These are phyloP conservation scores for Conticribra weissflogii DNA, from an alignment of 108 stramenopile species.

Conservation along the genomic window DNA sequence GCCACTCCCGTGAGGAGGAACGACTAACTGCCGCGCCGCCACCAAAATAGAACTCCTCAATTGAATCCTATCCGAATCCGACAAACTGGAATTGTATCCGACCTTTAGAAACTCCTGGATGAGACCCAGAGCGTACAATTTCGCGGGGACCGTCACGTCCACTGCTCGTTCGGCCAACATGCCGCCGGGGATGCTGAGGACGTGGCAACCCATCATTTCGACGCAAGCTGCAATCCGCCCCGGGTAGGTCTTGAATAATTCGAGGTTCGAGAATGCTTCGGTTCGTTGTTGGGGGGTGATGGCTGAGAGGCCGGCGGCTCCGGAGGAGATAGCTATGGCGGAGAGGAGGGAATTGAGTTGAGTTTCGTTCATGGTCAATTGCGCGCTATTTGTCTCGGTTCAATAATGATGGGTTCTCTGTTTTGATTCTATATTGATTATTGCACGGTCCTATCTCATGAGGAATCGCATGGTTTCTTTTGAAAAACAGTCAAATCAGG, in stretches of 20 bases:
- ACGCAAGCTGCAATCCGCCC: conserved; percentile 65
- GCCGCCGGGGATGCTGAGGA: conserved; percentile 22
- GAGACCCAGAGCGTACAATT: conserved; percentile 79
- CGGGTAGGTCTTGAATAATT: conserved; percentile 73
- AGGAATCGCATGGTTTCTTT: too few relatives aligned
- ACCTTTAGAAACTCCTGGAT: conserved; percentile 63
- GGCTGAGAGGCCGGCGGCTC: conserved; percentile 33
- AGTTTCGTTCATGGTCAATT: conserved; percentile 48
- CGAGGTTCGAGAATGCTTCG: conserved; percentile 70
- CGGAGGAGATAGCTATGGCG: conserved; percentile 81
- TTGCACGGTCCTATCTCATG: too few relatives aligned
- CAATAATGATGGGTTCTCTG: too few relatives aligned
- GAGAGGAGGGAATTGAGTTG: conserved; percentile 69
- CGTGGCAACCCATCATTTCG: conserved; percentile 50
- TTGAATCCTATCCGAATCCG: conserved; percentile 63
- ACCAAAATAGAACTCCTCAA: conserved; percentile 66
- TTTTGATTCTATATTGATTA: too few relatives aligned
- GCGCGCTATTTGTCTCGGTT: too few relatives aligned
- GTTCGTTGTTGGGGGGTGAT: conserved; percentile 59
- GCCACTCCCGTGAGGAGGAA: too few relatives aligned
- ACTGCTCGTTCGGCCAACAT: conserved; percentile 16
- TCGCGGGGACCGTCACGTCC: conserved; percentile 71
- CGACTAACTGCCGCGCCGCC: conserved; percentile 39
- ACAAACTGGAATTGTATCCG: conserved; percentile 54
- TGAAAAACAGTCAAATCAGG: too few relatives aligned